Evolutionary conservation across 306 rosid species (phyloP).

Genomic region (Quillaja saponaria): DNA sequence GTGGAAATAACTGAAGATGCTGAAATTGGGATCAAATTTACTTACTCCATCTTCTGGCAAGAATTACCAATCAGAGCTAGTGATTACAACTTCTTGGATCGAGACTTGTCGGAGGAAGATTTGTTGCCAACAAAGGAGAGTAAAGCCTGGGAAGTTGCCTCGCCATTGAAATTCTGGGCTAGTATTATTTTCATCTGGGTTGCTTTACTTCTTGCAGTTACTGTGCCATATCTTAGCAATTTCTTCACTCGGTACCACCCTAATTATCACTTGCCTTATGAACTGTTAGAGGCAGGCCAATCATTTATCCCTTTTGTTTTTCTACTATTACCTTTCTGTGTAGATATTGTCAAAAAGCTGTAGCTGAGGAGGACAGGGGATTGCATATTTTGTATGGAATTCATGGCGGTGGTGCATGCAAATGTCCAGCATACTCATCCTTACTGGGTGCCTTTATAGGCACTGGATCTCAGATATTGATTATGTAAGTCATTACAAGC

Average conservation of each 20-base stretch:
- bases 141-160: neutral
- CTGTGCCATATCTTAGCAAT: constrained; percentile 3
- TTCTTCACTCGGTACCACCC: constrained; percentile 7
- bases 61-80: neutral
- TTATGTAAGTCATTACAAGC: constrained; percentile 11
- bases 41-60: constrained; percentile 21
- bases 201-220: neutral
- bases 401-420: neutral
- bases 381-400: neutral
- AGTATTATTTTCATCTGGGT: constrained; percentile 2
- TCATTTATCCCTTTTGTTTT: neutral
- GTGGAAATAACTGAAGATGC: constrained; percentile 15
- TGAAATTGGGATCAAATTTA: constrained; percentile 6
- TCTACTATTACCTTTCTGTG: neutral
- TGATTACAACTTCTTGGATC: neutral
- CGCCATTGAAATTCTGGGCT: neutral
- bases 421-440: constrained; percentile 19
- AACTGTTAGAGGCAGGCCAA: neutral
- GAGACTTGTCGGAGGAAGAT: neutral
- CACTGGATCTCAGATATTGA: constrained; percentile 28
- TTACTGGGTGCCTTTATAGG: constrained; percentile 25
- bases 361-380: too few species aligned
- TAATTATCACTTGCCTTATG: neutral
- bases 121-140: neutral
- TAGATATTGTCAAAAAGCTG: neutral